These are phyloP conservation scores for Coemansia sp. DNA, from an alignment of 192 early-diverging fungal species.

Conservation along the genomic window DNA sequence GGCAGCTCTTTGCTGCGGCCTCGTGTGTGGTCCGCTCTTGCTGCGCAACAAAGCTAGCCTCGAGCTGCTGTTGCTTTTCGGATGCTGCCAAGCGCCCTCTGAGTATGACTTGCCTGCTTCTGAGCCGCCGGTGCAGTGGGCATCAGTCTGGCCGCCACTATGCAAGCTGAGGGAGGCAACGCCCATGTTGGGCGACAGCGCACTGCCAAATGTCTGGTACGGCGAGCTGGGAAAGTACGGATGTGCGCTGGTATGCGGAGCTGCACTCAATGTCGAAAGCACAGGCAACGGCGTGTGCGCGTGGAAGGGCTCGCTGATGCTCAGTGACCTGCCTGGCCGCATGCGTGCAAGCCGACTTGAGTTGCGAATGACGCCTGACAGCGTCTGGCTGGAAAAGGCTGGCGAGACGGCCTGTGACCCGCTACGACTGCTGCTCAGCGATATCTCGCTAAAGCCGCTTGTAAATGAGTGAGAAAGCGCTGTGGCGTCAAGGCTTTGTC, in stretches of 20 bases:
- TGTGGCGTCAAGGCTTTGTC: background rate
- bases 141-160: background rate
- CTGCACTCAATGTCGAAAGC: constrained; percentile 5
- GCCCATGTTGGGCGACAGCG: background rate
- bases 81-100: background rate
- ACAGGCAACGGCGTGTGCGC: constrained; percentile 32
- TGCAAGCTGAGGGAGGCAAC: background rate
- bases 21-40: background rate
- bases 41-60: constrained; percentile 6
- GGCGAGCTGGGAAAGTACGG: constrained; percentile 13
- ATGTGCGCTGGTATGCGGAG: constrained; percentile 10
- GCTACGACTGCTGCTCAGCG: constrained; percentile 10
- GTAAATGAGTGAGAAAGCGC: constrained; percentile 14
- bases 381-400: background rate
- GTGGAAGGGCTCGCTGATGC: constrained; percentile 26
- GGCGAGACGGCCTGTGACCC: background rate
- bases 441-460: constrained; percentile 13
- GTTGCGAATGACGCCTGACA: constrained; percentile 3
- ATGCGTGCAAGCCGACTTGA: constrained; percentile 11
- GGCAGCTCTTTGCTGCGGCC: background rate
- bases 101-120: background rate
- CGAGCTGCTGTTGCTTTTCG: background rate
- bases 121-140: background rate
- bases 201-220: constrained; percentile 1
- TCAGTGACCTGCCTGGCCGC: constrained; percentile 33